Percentiles rank a stretch among this genome's conserved stretches.
phyloP scores from a whole-genome alignment of 106 monocot species.

The Acorus gramineus region DNA sequence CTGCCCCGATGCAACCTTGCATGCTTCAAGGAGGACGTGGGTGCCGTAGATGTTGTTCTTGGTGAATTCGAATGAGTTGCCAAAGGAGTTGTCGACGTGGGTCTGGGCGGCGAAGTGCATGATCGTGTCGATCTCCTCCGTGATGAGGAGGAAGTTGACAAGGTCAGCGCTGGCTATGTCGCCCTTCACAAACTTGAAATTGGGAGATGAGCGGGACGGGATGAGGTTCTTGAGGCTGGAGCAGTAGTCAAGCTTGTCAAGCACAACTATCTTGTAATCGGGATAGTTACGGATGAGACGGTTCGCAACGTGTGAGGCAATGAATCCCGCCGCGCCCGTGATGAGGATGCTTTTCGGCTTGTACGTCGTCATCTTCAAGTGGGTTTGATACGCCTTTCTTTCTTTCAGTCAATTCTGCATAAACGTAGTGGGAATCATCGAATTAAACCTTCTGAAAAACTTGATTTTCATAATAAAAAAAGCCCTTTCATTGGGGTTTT shows the following conservation, averaged over 20 bases:
- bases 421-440: too few relatives aligned
- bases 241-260: conserved; percentile 9
- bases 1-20: not conserved
- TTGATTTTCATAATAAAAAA: too few relatives aligned
- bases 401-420: too few relatives aligned
- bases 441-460: too few relatives aligned
- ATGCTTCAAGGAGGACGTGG: conserved; percentile 4
- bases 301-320: conserved; percentile 3
- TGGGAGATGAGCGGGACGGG: conserved; percentile 1
- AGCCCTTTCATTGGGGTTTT: too few relatives aligned
- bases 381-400: too few relatives aligned
- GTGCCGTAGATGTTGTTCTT: conserved; percentile 5
- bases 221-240: not conserved
- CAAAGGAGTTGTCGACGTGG: conserved; percentile 4
- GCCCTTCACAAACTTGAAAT: not conserved
- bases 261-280: not conserved
- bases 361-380: not conserved
- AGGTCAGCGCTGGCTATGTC: conserved; percentile 1
- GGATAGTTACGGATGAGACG: conserved; percentile 1
- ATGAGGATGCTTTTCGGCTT: not conserved
- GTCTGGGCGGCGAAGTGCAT: conserved; percentile 5
- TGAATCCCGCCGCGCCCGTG: conserved; percentile 2
- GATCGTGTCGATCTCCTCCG: not conserved
- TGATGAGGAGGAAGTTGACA: not conserved
- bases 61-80: conserved; percentile 3